phyloP scores from a whole-genome alignment of 2,329 filamentous ascomycete species.

The Fusarium mundagurra region DNA sequence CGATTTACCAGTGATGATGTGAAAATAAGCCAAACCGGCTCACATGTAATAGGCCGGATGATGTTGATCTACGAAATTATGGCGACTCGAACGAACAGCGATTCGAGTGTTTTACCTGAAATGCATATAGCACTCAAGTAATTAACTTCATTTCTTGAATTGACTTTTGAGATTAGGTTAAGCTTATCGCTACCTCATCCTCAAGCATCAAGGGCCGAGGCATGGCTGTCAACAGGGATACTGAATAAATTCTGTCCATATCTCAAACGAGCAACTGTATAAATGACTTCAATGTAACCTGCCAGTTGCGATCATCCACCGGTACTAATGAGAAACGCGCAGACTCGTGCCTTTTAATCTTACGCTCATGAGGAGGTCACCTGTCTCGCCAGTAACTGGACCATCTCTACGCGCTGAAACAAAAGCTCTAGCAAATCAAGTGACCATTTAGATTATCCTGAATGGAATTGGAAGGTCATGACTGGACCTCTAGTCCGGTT shows the following conservation, averaged over 20 bases:
- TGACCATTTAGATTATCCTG: neutral
- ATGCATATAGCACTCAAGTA: no score
- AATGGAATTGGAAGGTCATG: neutral
- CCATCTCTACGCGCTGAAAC: neutral
- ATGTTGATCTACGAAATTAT: neutral
- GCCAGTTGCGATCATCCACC: neutral
- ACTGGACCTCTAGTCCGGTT: neutral
- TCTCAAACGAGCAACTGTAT: no score
- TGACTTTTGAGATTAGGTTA: neutral
- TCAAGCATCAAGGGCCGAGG: rapidly evolving
- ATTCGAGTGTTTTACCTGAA: no score
- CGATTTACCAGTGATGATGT: neutral
- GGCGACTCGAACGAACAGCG: rapidly evolving
- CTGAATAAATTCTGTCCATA: no score
- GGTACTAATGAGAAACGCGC: neutral
- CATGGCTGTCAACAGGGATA: rapidly evolving
- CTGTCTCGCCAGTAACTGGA: neutral
- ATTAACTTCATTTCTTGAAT: neutral
- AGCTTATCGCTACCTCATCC: neutral
- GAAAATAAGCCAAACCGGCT: neutral
- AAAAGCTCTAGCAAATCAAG: neutral
- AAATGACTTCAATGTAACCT: neutral
- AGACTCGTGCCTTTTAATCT: neutral
- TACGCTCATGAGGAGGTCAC: neutral
- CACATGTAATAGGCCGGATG: neutral